These are phyloP conservation scores for Hymenoscyphus infarciens DNA, from an alignment of 2,329 filamentous ascomycete genomes.

Conservation along the genomic window DNA sequence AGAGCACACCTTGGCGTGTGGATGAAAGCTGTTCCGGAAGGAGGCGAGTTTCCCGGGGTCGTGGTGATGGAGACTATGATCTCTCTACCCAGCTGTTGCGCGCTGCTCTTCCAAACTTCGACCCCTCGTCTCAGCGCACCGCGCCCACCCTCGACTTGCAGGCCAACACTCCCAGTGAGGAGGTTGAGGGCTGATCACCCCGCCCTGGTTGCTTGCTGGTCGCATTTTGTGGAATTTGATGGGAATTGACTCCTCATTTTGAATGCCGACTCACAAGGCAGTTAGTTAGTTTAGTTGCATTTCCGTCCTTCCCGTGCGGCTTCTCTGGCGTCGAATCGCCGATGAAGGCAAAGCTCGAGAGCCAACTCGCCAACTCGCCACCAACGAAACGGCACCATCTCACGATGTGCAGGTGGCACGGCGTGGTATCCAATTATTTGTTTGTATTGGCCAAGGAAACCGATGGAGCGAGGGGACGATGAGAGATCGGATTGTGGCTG, in stretches of 20 bases:
- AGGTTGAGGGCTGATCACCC: not conserved
- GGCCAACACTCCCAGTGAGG: not conserved
- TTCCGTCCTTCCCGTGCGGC: not conserved
- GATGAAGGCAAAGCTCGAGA: not conserved
- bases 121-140: not conserved
- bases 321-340: not conserved
- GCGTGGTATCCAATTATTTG: not conserved
- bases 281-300: too few species aligned
- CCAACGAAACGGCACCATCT: not conserved
- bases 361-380: not conserved
- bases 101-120: not conserved
- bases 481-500: conserved; percentile 1
- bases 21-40: not conserved
- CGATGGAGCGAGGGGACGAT: not conserved
- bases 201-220: conserved; percentile 1
- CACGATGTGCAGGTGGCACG: conserved; percentile 2
- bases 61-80: too few species aligned
- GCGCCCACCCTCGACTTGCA: not conserved
- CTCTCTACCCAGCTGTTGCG: not conserved
- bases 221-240: not conserved
- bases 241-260: not conserved
- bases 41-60: not conserved
- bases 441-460: not conserved
- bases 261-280: not conserved
- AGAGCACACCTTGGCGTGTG: not conserved